These are phyloP conservation scores for Magnolia changhungtana DNA, from an alignment of 164 flowering plant genomes.

Conservation along the genomic window DNA sequence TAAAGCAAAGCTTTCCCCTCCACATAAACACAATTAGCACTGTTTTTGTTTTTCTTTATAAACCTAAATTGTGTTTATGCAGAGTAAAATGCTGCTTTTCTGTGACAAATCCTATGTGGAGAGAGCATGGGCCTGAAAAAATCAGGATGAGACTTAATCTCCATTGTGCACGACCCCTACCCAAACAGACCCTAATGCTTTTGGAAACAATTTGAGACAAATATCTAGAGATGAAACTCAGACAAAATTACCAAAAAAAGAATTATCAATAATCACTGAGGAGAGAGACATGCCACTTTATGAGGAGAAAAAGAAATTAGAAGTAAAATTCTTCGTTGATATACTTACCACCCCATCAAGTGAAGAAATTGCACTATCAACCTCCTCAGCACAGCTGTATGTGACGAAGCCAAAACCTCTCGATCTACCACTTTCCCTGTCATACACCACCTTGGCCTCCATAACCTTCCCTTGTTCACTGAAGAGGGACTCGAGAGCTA, in stretches of 20 bases:
- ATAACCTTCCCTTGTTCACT: slow-evolving; percentile 81
- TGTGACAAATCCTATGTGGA: too few species aligned
- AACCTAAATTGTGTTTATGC: too few species aligned
- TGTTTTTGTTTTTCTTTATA: too few species aligned
- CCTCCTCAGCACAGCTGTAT: slow-evolving; percentile 64
- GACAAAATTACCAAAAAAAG: not conserved
- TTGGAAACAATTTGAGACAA: too few species aligned
- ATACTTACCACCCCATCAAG: slow-evolving; percentile 78
- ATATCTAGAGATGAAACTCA: not conserved
- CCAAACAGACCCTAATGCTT: too few species aligned
- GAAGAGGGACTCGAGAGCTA: slow-evolving; percentile 63
- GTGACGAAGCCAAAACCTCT: slow-evolving; percentile 98
- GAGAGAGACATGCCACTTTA: not conserved
- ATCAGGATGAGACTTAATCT: not conserved
- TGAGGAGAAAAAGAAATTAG: not conserved
- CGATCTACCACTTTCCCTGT: slow-evolving; percentile 85
- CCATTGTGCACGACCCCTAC: too few species aligned
- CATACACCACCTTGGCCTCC: slow-evolving; percentile 86
- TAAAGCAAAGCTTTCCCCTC: too few species aligned
- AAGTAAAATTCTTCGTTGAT: not conserved
- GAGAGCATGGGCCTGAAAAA: not conserved
- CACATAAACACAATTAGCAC: too few species aligned
- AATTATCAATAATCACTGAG: too few species aligned
- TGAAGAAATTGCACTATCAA: slow-evolving; percentile 61
- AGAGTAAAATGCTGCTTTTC: too few species aligned